Conservation (phyloP, 148 eudicot species). For the Diospyros kaki region DNA sequence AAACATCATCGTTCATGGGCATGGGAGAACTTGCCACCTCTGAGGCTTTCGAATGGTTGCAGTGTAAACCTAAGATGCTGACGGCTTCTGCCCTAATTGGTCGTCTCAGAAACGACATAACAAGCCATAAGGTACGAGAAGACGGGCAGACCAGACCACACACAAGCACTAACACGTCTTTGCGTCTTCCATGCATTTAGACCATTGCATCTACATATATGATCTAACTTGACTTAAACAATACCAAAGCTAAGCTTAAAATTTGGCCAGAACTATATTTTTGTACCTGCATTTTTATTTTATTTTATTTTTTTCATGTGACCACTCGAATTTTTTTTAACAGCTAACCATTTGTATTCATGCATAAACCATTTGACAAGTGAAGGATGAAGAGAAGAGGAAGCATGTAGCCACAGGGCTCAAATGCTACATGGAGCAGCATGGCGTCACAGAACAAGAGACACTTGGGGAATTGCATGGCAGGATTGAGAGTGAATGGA, state of each 20-base stretch:
- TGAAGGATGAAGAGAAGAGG: constrained; percentile 3
- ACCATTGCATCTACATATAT: background rate
- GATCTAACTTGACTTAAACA: background rate
- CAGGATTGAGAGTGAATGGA: background rate
- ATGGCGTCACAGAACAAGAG: background rate
- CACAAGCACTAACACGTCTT: too few species aligned
- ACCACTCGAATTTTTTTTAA: too few species aligned
- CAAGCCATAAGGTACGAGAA: constrained; percentile 20
- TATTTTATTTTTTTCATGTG: too few species aligned
- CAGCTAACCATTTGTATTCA: too few species aligned
- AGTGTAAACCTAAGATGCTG: constrained; percentile 2
- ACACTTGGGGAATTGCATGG: background rate
- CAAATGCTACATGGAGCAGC: background rate
- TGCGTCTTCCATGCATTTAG: background rate
- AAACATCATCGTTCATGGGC: constrained; percentile 12
- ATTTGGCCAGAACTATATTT: background rate
- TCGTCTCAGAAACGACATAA: constrained; percentile 24
- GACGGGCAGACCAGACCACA: too few species aligned
- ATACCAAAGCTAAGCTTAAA: too few species aligned
- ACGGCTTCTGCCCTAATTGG: constrained; percentile 9
- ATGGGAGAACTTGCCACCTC: constrained; percentile 16
- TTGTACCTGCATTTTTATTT: background rate
- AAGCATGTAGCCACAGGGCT: background rate
- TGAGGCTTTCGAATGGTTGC: constrained; percentile 19
- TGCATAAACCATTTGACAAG: too few species aligned